Evolutionary conservation across 352 stramenopile genomes (phyloP).

Genomic region (Phytophthora idaei): DNA sequence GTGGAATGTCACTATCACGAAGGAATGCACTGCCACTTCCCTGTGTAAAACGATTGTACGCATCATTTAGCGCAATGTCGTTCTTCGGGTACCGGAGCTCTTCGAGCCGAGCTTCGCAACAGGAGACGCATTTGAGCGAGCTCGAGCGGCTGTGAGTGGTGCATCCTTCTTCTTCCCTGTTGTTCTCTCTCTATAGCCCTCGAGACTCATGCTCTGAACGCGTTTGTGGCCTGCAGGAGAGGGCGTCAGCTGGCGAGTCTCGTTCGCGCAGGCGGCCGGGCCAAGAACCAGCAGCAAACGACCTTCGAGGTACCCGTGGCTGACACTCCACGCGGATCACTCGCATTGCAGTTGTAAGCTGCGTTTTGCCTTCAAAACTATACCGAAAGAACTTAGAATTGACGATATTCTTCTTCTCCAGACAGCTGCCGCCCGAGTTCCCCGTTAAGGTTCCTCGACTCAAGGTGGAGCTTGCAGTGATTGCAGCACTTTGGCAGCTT

Average conservation of each 20-base stretch:
- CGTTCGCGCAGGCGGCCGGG: slow-evolving; percentile 77
- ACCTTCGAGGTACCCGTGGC: slow-evolving; percentile 77
- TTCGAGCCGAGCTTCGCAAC: slow-evolving; percentile 46
- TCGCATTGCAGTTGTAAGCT: slow-evolving; percentile 58
- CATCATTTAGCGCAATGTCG: slow-evolving; percentile 43
- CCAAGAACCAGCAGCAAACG: slow-evolving; percentile 88
- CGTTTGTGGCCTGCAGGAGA: slow-evolving; percentile 42
- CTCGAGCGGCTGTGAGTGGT: slow-evolving; percentile 74
- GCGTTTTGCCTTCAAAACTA: not conserved
- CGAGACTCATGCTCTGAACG: slow-evolving; percentile 8
- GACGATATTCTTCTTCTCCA: slow-evolving; percentile 25
- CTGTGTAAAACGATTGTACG: slow-evolving; percentile 15
- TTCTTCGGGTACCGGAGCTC: slow-evolving; percentile 77
- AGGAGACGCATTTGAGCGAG: slow-evolving; percentile 84
- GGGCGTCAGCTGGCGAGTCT: slow-evolving; percentile 81
- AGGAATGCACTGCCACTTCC: not conserved
- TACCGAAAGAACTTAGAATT: slow-evolving; percentile 2
- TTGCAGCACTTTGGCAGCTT: not conserved
- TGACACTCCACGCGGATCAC: slow-evolving; percentile 57
- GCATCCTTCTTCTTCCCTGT: slow-evolving; percentile 2
- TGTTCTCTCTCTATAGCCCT: not conserved
- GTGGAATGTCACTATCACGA: slow-evolving; percentile 9
- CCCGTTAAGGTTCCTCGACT: slow-evolving; percentile 69
- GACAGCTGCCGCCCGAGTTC: slow-evolving; percentile 76
- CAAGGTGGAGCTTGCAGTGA: slow-evolving; percentile 40